Evolutionary conservation across 2,329 filamentous ascomycete species (phyloP).

Genomic region (Penicillium sp.): DNA sequence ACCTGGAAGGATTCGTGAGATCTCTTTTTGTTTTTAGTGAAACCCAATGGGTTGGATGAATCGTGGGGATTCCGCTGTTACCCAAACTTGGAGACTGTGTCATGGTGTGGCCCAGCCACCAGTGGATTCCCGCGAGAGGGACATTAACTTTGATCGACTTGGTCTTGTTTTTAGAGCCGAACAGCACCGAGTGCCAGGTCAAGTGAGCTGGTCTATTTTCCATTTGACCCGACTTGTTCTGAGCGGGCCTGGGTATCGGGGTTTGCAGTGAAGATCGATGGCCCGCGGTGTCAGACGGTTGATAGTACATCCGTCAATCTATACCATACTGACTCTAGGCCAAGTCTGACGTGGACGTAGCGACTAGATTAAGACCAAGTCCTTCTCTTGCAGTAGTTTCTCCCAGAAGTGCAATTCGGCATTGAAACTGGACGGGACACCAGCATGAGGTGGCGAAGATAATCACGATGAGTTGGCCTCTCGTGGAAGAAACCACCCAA

Average conservation of each 20-base stretch:
- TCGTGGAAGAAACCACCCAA: conserved; percentile 1
- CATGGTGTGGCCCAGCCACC: conserved; percentile 3
- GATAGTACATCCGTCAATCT: too few relatives aligned
- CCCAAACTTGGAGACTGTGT: neutral
- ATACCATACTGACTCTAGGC: too few relatives aligned
- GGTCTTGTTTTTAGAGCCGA: conserved; percentile 5
- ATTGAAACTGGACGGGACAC: too few relatives aligned
- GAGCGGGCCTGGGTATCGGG: neutral
- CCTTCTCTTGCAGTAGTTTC: neutral
- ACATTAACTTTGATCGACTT: conserved; percentile 7
- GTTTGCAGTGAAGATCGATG: neutral
- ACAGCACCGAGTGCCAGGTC: conserved; percentile 1
- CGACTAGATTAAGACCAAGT: too few relatives aligned
- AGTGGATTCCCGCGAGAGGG: neutral
- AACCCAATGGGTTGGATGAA: too few relatives aligned
- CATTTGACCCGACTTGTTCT: neutral
- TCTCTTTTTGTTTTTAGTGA: neutral
- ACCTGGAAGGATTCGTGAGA: neutral
- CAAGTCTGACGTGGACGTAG: too few relatives aligned
- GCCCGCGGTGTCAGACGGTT: too few relatives aligned
- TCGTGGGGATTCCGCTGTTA: too few relatives aligned
- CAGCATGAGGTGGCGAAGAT: neutral
- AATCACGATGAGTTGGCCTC: conserved; percentile 1
- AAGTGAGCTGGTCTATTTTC: neutral
- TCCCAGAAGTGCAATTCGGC: too few relatives aligned